phyloP scores from a whole-genome alignment of 768 basidiomycete genomes.

The Lactifluus subvellereus region DNA sequence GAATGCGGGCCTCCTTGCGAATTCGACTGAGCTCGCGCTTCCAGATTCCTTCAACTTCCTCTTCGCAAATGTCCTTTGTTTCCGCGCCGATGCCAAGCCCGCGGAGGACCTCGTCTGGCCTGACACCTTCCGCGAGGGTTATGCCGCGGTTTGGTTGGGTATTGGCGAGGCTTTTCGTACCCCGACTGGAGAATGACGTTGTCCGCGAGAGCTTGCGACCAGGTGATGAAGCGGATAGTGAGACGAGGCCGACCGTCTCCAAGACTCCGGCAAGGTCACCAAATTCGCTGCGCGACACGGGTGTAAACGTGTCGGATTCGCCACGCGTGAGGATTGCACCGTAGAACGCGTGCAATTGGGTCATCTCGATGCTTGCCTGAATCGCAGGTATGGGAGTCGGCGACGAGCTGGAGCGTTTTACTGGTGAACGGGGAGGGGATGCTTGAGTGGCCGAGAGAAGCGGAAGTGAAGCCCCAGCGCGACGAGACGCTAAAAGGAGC shows the following conservation, averaged over 20 bases:
- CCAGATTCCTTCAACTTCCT: conserved; percentile 51
- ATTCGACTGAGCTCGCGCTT: conserved; percentile 45
- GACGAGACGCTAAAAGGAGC: conserved; percentile 57
- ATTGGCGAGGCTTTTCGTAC: conserved; percentile 24
- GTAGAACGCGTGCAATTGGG: conserved; percentile 63
- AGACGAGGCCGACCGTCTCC: conserved; percentile 66
- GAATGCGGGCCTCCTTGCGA: conserved; percentile 38
- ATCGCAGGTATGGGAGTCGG: conserved; percentile 28
- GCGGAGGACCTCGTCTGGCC: conserved; percentile 63
- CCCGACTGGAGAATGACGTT: conserved; percentile 46
- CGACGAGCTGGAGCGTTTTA: conserved; percentile 46
- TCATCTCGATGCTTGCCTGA: conserved; percentile 46
- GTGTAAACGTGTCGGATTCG: conserved; percentile 48
- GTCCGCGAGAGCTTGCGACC: conserved; percentile 50
- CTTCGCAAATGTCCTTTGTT: conserved; percentile 39
- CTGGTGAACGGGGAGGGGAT: conserved; percentile 35
- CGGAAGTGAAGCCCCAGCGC: conserved; percentile 52
- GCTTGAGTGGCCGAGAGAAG: conserved; percentile 31
- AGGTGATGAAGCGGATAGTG: conserved; percentile 33
- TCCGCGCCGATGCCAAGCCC: conserved; percentile 50
- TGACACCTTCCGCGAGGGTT: conserved; percentile 53
- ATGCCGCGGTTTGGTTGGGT: conserved; percentile 39
- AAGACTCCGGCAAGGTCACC: conserved; percentile 63
- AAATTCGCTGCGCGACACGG: conserved; percentile 74
- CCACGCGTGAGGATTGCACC: conserved; percentile 49